Evolutionary conservation across 163 green algal genomes (phyloP).

Genomic region (Prototheca cutis): DNA sequence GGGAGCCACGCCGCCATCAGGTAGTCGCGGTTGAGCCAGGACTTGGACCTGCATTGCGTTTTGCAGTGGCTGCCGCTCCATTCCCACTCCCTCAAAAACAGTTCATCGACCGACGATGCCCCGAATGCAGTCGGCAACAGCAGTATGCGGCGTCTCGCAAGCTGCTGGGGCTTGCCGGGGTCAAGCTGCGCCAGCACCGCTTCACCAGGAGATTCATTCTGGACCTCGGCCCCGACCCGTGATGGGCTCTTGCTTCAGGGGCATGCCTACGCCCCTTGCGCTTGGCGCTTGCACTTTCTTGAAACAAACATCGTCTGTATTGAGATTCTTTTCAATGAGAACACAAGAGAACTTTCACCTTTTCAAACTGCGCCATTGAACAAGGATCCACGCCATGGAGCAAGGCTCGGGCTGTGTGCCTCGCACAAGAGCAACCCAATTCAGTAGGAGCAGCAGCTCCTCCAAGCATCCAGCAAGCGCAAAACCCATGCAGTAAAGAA

Average conservation of each 20-base stretch:
- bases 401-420: too few species aligned
- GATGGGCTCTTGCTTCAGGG: too few species aligned
- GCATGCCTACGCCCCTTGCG: background rate
- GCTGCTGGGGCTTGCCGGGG: constrained; percentile 59
- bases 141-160: constrained; percentile 53
- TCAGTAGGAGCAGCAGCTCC: background rate
- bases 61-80: too few species aligned
- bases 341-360: too few species aligned
- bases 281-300: background rate
- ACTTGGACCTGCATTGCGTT: too few species aligned
- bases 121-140: constrained; percentile 29
- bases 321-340: too few species aligned
- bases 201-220: constrained; percentile 27
- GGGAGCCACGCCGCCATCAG: constrained; percentile 3
- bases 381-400: too few species aligned
- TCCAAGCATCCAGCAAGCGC: background rate
- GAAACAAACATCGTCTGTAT: too few species aligned
- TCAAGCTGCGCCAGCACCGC: constrained; percentile 54
- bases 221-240: constrained; percentile 1
- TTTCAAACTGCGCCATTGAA: too few species aligned
- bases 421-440: too few species aligned
- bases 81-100: too few species aligned
- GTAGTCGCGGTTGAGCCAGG: constrained; percentile 8
- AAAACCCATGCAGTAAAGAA: background rate
- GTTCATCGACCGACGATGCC: too few species aligned